A percentile compares a stretch with the other conserved stretches of the same genome.
Evolutionary conservation across 2,329 filamentous ascomycete species (phyloP).

Genomic region (Paramyrothecium roridum): DNA sequence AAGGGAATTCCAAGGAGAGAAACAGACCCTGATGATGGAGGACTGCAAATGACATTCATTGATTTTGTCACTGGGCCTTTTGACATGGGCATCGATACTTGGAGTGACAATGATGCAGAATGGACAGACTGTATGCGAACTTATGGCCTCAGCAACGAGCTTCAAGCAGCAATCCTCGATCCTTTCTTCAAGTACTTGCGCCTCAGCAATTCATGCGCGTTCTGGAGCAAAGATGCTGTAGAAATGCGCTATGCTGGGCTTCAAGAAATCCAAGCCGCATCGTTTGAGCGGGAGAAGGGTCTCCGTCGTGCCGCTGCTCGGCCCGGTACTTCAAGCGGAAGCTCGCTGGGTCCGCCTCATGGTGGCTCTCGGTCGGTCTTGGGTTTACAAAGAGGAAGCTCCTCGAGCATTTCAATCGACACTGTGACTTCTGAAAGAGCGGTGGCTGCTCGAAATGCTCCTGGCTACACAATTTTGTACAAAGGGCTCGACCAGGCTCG

Average conservation of each 20-base stretch:
- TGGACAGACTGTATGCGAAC: conserved; percentile 6
- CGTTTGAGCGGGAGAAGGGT: conserved; percentile 1
- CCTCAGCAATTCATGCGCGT: conserved; percentile 6
- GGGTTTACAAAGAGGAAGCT: not conserved
- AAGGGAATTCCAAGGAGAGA: conserved; percentile 5
- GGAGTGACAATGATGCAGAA: conserved; percentile 3
- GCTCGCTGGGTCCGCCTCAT: not conserved
- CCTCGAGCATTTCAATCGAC: not conserved
- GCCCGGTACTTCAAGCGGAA: not conserved
- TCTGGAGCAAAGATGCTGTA: conserved; percentile 11
- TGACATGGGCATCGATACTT: not conserved
- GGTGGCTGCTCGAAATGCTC: not conserved
- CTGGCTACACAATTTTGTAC: conserved; percentile 3
- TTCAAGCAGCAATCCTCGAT: conserved; percentile 14
- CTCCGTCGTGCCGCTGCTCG: not conserved
- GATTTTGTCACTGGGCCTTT: conserved; percentile 9
- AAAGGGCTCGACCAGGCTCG: conserved; percentile 7
- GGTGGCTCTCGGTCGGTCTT: not conserved
- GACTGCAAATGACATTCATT: conserved; percentile 6
- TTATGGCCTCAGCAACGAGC: conserved; percentile 3
- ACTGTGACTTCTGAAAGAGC: not conserved
- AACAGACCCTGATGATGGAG: conserved; percentile 3
- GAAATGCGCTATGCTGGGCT: conserved; percentile 13
- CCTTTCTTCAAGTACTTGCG: conserved; percentile 11
- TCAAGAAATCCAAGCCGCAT: conserved; percentile 4